Base-by-base conservation (phyloP, 768 basidiomycete genomes). In the Pleurotus ostreatus region DNA sequence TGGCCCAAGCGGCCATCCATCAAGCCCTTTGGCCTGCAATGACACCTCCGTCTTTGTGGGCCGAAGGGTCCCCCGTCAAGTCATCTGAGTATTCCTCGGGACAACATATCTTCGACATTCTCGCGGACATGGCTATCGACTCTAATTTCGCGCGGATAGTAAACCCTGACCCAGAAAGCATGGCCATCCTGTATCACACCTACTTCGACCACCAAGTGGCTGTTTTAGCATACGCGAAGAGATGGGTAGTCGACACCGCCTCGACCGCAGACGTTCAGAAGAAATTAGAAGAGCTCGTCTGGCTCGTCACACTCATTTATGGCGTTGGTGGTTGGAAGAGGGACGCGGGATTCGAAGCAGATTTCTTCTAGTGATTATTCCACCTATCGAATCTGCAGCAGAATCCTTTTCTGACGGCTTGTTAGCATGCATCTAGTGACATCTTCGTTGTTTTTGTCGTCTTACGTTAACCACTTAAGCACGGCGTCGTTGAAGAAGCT, bases 1-100 rank as follows among this genome's bases (percentile, higher is more conserved):
- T 88, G 4, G 83, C 85, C 0, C 75, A 80, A 66, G 67, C 80
- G 1, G 78, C 82, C 2, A 77, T 82, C 5, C 80, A 85, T 59
- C 74, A 4, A 64, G 69, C 12, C 71, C 73, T 12, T 67, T 70
- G 3, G 64, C 66, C 1, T 62, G 78, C 7, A 66, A 78, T 7
- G 55, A 71, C 2, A 45, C 62, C 16, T 60, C 63, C 4, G 55
- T 71, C 12, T 69, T 5, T 54, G 8, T 30, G 52, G 6, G 18
- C 55, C 22, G 48, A 41, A 2, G 4, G 46, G 34, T 5, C 45
- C 49, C 26, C 8, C 6, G 11, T 30, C 15, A 2, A 34, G 5
- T 4, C 11, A 4, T 37, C 47, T 16, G 47, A 9, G 56, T 23
- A 23, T 23, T 23, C 30, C 7, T 30, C 30, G 30, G 30, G 30